Evolutionary conservation across 352 stramenopile species (phyloP).

Genomic region (Phytophthora syringae): DNA sequence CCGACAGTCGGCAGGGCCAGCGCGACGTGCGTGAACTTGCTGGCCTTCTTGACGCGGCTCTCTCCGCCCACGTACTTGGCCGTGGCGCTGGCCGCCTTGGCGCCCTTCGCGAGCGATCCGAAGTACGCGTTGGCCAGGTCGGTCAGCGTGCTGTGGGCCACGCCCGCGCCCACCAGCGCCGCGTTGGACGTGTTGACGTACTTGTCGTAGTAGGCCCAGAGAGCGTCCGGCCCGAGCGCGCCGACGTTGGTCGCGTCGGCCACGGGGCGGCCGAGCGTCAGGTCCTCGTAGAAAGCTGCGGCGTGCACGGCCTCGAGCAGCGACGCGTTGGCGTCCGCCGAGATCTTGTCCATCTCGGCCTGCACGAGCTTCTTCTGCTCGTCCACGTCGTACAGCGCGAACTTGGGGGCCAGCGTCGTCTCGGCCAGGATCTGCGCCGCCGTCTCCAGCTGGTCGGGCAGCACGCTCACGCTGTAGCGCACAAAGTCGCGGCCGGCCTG

Average conservation of each 20-base stretch:
- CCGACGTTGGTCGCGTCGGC: slow-evolving; percentile 62
- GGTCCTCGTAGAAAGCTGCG: slow-evolving; percentile 85
- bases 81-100: slow-evolving; percentile 26
- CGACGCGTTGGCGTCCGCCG: slow-evolving; percentile 46
- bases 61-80: slow-evolving; percentile 84
- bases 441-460: slow-evolving; percentile 68
- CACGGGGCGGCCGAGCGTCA: slow-evolving; percentile 64
- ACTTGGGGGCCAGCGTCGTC: slow-evolving; percentile 78
- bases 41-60: slow-evolving; percentile 70
- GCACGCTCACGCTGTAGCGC: slow-evolving; percentile 79
- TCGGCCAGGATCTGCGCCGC: slow-evolving; percentile 81
- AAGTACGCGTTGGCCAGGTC: slow-evolving; percentile 78
- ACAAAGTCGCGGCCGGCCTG: slow-evolving; percentile 75
- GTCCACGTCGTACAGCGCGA: slow-evolving; percentile 81
- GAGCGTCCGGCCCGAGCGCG: slow-evolving; percentile 48
- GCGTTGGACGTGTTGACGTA: slow-evolving; percentile 73
- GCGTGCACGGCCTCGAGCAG: slow-evolving; percentile 70
- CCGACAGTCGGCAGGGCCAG: slow-evolving; percentile 71
- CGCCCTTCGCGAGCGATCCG: slow-evolving; percentile 40
- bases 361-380: slow-evolving; percentile 73
- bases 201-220: slow-evolving; percentile 68
- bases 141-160: slow-evolving; percentile 67
- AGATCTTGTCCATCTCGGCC: slow-evolving; percentile 57
- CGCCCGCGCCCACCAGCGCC: slow-evolving; percentile 66
- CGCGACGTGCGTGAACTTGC: slow-evolving; percentile 76